Evolutionary conservation across 1,284 basidiomycete genomes (phyloP).

Genomic region (Austroboletus niveus): DNA sequence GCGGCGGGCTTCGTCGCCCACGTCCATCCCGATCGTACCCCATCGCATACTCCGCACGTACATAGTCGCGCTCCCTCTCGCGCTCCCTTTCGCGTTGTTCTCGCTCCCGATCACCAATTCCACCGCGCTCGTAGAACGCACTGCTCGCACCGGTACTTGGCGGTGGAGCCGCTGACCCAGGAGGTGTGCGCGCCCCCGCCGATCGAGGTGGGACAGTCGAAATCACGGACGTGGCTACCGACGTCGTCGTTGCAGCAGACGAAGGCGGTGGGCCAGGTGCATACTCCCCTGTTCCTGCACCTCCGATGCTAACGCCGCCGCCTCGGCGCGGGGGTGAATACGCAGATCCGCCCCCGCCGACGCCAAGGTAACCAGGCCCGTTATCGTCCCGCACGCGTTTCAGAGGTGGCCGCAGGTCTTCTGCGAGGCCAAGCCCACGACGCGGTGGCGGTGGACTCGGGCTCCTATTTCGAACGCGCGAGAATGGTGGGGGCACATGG

Average conservation of each 20-base stretch:
- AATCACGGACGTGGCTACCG: slow-evolving; percentile 3
- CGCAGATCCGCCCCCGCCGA: slow-evolving; percentile 7
- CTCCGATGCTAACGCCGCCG: not conserved
- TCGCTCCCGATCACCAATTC: not conserved
- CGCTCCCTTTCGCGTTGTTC: slow-evolving; percentile 10
- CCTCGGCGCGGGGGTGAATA: slow-evolving; percentile 29
- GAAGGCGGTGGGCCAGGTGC: slow-evolving; percentile 14
- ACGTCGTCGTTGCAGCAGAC: slow-evolving; percentile 12
- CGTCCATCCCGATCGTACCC: slow-evolving; percentile 22
- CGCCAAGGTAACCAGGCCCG: slow-evolving; percentile 15
- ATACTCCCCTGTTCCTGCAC: slow-evolving; percentile 15
- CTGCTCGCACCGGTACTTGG: slow-evolving; percentile 4
- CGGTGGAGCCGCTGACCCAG: slow-evolving; percentile 18
- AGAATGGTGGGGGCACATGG: slow-evolving; percentile 10
- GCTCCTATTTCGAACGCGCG: slow-evolving; percentile 37
- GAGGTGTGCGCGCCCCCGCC: slow-evolving; percentile 18
- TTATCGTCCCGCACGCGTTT: slow-evolving; percentile 37
- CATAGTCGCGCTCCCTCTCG: slow-evolving; percentile 14
- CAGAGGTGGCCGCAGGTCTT: slow-evolving; percentile 37
- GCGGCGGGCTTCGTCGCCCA: slow-evolving; percentile 24
- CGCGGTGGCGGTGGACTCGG: slow-evolving; percentile 34
- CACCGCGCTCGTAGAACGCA: slow-evolving; percentile 26
- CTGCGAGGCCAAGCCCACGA: slow-evolving; percentile 20
- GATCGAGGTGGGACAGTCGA: slow-evolving; percentile 17
- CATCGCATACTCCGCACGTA: slow-evolving; percentile 22